Percentiles rank a stretch among this genome's conserved stretches.
phyloP scores from a whole-genome alignment of 495 filamentous ascomycete genomes.

The Daldinia decipiens region DNA sequence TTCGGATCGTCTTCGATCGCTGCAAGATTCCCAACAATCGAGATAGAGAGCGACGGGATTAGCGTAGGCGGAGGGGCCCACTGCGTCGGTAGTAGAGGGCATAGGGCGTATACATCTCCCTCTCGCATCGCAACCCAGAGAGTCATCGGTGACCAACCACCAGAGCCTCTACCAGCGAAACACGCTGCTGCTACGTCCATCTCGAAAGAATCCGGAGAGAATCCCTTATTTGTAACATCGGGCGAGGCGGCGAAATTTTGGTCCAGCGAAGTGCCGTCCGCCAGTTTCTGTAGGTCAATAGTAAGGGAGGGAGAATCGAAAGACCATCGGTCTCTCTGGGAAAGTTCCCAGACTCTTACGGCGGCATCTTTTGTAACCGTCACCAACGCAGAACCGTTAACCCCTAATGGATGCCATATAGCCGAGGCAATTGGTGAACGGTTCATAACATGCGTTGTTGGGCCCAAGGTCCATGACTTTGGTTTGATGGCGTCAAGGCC shows the following conservation, averaged over 20 bases:
- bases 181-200: conserved; percentile 89
- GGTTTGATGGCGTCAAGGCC: conserved; percentile 74
- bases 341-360: conserved; percentile 88
- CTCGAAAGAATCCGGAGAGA: conserved; percentile 83
- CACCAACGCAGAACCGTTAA: conserved; percentile 75
- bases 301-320: conserved; percentile 84
- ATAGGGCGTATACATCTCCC: conserved; percentile 90
- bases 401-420: conserved; percentile 87
- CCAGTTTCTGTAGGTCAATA: conserved; percentile 83
- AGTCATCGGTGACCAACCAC: conserved; percentile 90
- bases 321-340: conserved; percentile 78
- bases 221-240: conserved; percentile 77
- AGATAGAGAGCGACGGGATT: conserved; percentile 79
- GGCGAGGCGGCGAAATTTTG: conserved; percentile 78
- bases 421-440: conserved; percentile 78
- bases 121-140: conserved; percentile 90
- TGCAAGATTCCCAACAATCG: conserved; percentile 73
- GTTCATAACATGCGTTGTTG: conserved; percentile 86
- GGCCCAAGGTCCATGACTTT: conserved; percentile 85
- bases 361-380: conserved; percentile 87
- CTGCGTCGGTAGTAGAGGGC: conserved; percentile 81
- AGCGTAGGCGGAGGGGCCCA: conserved; percentile 82
- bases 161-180: conserved; percentile 79
- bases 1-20: conserved; percentile 67
- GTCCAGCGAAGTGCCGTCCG: conserved; percentile 77